These are phyloP conservation scores for Hamamelis virginiana DNA, from an alignment of 164 flowering plant species.

Conservation along the genomic window DNA sequence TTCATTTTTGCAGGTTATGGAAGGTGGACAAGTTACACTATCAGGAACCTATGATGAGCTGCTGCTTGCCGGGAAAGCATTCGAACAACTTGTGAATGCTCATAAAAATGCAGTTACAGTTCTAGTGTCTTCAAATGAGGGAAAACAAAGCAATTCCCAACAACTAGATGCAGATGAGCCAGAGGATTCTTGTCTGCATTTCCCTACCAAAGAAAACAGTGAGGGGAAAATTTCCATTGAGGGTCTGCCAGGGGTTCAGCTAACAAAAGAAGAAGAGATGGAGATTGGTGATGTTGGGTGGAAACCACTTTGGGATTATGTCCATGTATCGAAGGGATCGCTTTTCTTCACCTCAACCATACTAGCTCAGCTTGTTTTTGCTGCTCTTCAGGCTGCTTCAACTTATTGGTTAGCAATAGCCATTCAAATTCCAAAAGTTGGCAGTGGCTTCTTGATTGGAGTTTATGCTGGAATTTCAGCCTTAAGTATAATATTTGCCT, in stretches of 20 bases:
- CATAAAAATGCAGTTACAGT: conserved; percentile 56
- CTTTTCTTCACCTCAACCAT: too few species aligned
- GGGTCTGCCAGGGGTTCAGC: conserved; percentile 41
- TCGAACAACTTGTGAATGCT: conserved; percentile 79
- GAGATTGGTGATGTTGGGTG: conserved; percentile 70
- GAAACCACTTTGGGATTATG: conserved; percentile 73
- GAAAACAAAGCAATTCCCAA: conserved; percentile 10
- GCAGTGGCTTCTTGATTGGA: conserved; percentile 46
- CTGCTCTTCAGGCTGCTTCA: conserved; percentile 56
- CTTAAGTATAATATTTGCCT: conserved; percentile 51
- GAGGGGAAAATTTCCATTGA: conserved; percentile 43
- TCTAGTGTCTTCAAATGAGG: conserved; percentile 20
- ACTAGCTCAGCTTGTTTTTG: too few species aligned
- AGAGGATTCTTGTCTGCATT: conserved; percentile 16
- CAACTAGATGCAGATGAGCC: conserved; percentile 4
- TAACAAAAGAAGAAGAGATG: conserved; percentile 75
- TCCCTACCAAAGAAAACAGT: conserved; percentile 20
- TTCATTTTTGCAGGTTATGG: conserved; percentile 58
- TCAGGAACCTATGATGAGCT: conserved; percentile 72
- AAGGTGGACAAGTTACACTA: conserved; percentile 60
- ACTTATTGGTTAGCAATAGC: conserved; percentile 82
- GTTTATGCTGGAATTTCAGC: conserved; percentile 60
- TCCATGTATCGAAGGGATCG: conserved; percentile 50
- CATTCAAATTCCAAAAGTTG: conserved; percentile 43
- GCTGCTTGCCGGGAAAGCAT: conserved; percentile 56